Evolutionary conservation across 192 early-diverging fungal species (phyloP).

Genomic region (Coemansia umbellata): DNA sequence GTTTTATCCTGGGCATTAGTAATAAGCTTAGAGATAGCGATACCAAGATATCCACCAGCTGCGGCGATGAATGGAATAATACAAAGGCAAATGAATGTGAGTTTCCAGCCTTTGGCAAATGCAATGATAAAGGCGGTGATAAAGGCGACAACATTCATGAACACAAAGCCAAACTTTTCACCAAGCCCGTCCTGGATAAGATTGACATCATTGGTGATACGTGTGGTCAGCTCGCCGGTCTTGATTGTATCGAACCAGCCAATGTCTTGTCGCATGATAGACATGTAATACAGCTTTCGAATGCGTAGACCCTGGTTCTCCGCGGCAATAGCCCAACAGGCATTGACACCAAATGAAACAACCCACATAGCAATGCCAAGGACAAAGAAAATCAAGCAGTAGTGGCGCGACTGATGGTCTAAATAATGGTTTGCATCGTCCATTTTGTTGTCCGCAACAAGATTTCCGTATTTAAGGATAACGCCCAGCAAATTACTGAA

Average conservation of each 20-base stretch:
- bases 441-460: background rate
- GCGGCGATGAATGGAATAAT: constrained; percentile 69
- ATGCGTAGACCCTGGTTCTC: constrained; percentile 72
- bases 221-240: constrained; percentile 78
- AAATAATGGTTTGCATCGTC: constrained; percentile 13
- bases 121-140: constrained; percentile 72
- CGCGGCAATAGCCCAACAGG: constrained; percentile 40
- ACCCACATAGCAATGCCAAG: constrained; percentile 38
- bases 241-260: constrained; percentile 78
- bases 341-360: constrained; percentile 25
- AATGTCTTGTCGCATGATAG: constrained; percentile 87
- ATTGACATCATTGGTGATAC: constrained; percentile 80
- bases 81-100: constrained; percentile 75
- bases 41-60: constrained; percentile 52
- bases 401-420: constrained; percentile 27
- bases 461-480: constrained; percentile 17
- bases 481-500: constrained; percentile 29
- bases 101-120: constrained; percentile 75
- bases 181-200: constrained; percentile 83
- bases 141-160: constrained; percentile 65
- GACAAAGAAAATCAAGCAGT: constrained; percentile 38
- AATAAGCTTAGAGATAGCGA: constrained; percentile 40
- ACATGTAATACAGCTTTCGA: constrained; percentile 68
- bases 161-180: constrained; percentile 74
- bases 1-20: constrained; percentile 61